Base-by-base conservation (phyloP, 306 rosid genomes). In the Crotalaria pallida region DNA sequence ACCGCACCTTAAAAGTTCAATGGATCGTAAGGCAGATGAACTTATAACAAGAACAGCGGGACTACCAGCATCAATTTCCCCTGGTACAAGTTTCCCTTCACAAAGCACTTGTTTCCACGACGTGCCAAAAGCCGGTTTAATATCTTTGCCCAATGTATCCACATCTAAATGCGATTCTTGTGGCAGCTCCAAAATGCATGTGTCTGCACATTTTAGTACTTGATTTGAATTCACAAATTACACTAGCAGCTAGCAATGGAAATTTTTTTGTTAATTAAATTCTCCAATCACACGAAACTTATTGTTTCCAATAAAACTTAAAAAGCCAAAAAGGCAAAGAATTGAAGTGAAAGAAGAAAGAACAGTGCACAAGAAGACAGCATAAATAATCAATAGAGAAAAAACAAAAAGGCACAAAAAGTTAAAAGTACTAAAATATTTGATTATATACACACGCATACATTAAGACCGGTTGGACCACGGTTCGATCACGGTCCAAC, bases 51-150 rank as follows among this genome's bases (percentile, higher is more conserved):
- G 81, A 75, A 94, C 72, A 0, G 92, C 87, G 1, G 98, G 98
- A 77, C 87, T 84, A 1, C 98, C 97, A 0, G 87, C 67, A 55
- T 79, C 76, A 51, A 84, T 22, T 55, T 81, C 43, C 5, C 86
- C 89, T 51, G 84, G 81, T 8, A 70, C 24, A 22, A 89, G 79
- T 34, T 78, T 27, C 19, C 80, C 80, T 13, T 71, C 84, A 65
- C 91, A 90, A 7, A 94, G 86, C 0, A 23, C 72, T 11, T 88
- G 76, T 72, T 84, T 91, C 98, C 98, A 94, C 0, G 84, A 81
- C 0, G 81, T 2, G 2, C 96, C 92, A 73, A 94, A 90, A 62
- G 89, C 89, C n/a, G 62, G 63, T 88, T 83, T 94, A 11, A 90
- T 41, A 75, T 65, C 56, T 9, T 80, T 48, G 7, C 77, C 89